These are phyloP conservation scores for Phaeotremella fagi DNA, from an alignment of 768 basidiomycete genomes.

Conservation along the genomic window DNA sequence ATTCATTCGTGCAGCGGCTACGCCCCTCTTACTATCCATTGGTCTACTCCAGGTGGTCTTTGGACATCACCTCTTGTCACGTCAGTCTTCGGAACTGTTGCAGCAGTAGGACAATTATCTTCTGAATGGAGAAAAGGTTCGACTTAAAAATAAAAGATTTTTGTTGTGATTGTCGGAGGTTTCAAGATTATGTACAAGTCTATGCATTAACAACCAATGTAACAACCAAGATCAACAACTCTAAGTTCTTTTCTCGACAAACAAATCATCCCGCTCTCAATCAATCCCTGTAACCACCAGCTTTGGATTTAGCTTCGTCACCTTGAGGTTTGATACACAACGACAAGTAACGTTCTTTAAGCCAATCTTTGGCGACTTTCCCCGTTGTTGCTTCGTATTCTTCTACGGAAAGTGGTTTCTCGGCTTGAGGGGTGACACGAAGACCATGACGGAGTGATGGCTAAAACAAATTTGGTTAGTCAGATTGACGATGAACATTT, in stretches of 20 bases:
- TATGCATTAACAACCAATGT: too few species aligned
- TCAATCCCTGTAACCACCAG: constrained; percentile 45
- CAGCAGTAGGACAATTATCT: constrained; percentile 25
- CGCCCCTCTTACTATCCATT: constrained; percentile 45
- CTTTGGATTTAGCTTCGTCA: constrained; percentile 38
- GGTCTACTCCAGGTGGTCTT: constrained; percentile 40
- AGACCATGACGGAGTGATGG: constrained; percentile 64
- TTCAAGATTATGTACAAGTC: too few species aligned
- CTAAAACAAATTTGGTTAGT: constrained; percentile 8
- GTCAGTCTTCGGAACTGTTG: constrained; percentile 24
- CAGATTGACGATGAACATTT: too few species aligned
- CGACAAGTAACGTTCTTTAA: constrained; percentile 66
- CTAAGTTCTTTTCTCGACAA: neutral
- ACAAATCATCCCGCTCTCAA: neutral
- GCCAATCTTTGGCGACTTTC: constrained; percentile 66
- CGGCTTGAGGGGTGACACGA: constrained; percentile 74
- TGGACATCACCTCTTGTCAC: constrained; percentile 37
- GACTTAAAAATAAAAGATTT: neutral
- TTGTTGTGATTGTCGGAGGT: too few species aligned
- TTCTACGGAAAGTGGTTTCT: constrained; percentile 68
- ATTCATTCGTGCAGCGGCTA: constrained; percentile 30
- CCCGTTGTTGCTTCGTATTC: constrained; percentile 61
- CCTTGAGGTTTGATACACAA: constrained; percentile 52
- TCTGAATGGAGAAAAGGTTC: constrained; percentile 24
- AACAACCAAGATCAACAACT: too few species aligned